A percentile compares a stretch with the other conserved stretches of the same genome.
phyloP scores from a whole-genome alignment of 2,329 filamentous ascomycete genomes.

The Fusarium domesticum region DNA sequence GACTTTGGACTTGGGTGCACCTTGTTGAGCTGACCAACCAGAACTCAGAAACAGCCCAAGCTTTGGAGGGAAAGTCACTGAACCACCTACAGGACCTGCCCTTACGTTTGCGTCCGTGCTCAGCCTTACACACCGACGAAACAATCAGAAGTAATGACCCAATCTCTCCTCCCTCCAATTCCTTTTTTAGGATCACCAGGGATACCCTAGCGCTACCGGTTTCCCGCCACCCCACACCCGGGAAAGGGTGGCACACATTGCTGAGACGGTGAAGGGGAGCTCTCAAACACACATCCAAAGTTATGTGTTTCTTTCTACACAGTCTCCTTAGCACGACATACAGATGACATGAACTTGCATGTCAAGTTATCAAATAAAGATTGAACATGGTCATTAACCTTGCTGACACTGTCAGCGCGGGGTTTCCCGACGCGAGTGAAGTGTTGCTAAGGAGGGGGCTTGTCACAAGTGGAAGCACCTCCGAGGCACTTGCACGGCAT shows the following conservation, averaged over 20 bases:
- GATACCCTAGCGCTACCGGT: constrained; percentile 28
- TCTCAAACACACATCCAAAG: no score
- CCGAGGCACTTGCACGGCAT: no score
- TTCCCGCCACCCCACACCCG: constrained; percentile 27
- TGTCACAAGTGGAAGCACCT: no score
- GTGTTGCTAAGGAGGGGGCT: no score
- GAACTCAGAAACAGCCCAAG: constrained; percentile 4
- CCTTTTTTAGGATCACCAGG: constrained; percentile 28
- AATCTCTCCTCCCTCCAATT: constrained; percentile 18
- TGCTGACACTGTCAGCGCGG: no score
- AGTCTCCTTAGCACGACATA: no score
- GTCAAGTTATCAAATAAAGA: no score
- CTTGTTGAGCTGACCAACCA: neutral
- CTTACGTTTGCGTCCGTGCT: constrained; percentile 19
- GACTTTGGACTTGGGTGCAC: neutral
- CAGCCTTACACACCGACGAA: constrained; percentile 28
- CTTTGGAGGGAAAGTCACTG: constrained; percentile 4
- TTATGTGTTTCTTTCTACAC: constrained; percentile 11
- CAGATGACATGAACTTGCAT: no score
- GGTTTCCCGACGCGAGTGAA: no score
- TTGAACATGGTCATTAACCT: no score
- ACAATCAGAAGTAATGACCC: constrained; percentile 13
- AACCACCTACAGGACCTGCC: constrained; percentile 11
- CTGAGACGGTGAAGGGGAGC: constrained; percentile 22
- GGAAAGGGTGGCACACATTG: no score